Evolutionary conservation across 2,329 filamentous ascomycete genomes (phyloP).

Genomic region (Hymenoscyphus fructigenus): DNA sequence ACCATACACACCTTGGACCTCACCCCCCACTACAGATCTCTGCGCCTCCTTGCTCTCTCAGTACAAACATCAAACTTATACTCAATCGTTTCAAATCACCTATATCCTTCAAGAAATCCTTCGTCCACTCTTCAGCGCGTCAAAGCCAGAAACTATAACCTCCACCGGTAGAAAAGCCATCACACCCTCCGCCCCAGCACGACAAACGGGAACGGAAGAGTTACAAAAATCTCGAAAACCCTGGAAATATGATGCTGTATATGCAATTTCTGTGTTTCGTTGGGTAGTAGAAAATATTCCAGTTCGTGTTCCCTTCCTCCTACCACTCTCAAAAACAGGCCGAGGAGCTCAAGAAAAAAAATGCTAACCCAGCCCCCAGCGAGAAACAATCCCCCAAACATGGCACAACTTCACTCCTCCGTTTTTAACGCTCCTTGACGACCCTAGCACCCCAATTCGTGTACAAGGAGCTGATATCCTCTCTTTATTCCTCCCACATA

Average conservation of each 20-base stretch:
- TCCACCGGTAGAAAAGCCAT: constrained; percentile 56
- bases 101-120: constrained; percentile 62
- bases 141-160: constrained; percentile 54
- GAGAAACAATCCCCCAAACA: constrained; percentile 47
- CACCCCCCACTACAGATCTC: constrained; percentile 30
- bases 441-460: constrained; percentile 54
- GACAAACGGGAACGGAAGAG: constrained; percentile 37
- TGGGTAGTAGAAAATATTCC: constrained; percentile 58
- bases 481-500: constrained; percentile 52
- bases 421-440: constrained; percentile 67
- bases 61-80: constrained; percentile 22
- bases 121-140: constrained; percentile 64
- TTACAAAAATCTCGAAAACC: constrained; percentile 49
- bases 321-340: background rate
- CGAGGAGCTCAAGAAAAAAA: background rate
- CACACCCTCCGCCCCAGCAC: constrained; percentile 41
- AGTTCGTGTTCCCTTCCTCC: constrained; percentile 39
- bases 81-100: constrained; percentile 48
- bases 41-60: constrained; percentile 38
- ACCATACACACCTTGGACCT: constrained; percentile 42
- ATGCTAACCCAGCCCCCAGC: constrained; percentile 34
- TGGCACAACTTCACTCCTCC: constrained; percentile 72
- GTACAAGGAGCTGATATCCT: constrained; percentile 56
- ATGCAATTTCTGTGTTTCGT: constrained; percentile 55
- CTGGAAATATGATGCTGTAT: constrained; percentile 58